Evolutionary conservation across 176 grass and related monocot species (phyloP).

Genomic region (Stipa capillata): DNA sequence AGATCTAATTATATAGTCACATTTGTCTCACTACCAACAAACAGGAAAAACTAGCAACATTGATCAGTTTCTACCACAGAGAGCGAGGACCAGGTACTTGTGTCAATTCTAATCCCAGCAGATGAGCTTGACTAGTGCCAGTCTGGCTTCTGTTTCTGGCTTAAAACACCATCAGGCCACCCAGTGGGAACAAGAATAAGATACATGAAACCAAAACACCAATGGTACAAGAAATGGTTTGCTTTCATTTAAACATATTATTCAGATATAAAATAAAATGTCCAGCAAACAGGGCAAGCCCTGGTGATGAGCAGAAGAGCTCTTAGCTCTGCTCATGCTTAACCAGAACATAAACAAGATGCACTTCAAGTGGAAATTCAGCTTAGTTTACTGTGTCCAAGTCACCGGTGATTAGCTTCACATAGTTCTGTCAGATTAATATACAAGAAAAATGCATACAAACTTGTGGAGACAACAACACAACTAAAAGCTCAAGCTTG

Average conservation of each 20-base stretch:
- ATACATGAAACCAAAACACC: background rate
- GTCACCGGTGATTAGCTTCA: background rate
- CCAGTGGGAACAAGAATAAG: background rate
- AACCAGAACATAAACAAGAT: background rate
- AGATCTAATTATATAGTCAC: background rate
- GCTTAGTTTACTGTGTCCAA: background rate
- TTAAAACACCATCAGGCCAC: background rate
- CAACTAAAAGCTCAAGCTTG: background rate
- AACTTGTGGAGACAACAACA: background rate
- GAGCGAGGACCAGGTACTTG: background rate
- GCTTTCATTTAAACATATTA: background rate
- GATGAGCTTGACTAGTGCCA: background rate
- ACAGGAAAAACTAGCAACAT: background rate
- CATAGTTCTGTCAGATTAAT: background rate
- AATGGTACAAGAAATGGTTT: background rate
- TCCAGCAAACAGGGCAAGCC: background rate
- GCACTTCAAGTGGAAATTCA: background rate
- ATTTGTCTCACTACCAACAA: background rate
- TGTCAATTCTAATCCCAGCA: background rate
- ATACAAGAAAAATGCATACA: background rate
- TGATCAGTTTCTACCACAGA: background rate
- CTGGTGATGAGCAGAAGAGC: background rate
- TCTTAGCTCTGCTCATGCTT: background rate
- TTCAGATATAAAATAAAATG: background rate
- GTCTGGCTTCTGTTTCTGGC: background rate